These are phyloP conservation scores for Paradendryphiella salina DNA, from an alignment of 2,329 filamentous ascomycete genomes.

Conservation along the genomic window DNA sequence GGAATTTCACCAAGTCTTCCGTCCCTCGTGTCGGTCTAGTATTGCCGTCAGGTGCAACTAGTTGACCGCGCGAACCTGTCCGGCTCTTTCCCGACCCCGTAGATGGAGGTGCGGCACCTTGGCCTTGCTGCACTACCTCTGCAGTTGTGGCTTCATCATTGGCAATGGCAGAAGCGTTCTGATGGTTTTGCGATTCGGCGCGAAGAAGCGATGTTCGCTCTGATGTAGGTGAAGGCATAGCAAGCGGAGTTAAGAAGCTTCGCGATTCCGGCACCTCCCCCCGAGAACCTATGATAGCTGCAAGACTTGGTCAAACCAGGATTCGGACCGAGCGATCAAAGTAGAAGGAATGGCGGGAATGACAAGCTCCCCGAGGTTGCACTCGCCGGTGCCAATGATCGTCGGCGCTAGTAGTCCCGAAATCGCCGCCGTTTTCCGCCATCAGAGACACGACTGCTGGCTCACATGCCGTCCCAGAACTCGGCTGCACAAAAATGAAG, in stretches of 20 bases:
- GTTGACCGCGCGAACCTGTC: conserved; percentile 31
- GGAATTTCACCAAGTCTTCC: conserved; percentile 30
- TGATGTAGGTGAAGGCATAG: conserved; percentile 24
- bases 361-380: conserved; percentile 5
- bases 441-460: background rate
- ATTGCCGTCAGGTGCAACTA: conserved; percentile 31
- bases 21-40: conserved; percentile 20
- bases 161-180: conserved; percentile 26
- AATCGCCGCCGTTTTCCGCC: conserved; percentile 16
- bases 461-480: background rate
- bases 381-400: conserved; percentile 4
- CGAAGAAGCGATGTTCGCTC: conserved; percentile 43
- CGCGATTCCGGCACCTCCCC: background rate
- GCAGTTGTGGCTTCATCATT: conserved; percentile 26
- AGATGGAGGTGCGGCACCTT: conserved; percentile 29
- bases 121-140: conserved; percentile 30
- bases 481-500: conserved; percentile 33
- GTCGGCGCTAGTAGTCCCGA: conserved; percentile 20
- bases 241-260: background rate
- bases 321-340: background rate
- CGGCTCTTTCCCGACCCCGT: conserved; percentile 28
- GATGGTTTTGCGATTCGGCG: conserved; percentile 15
- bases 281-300: background rate
- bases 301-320: background rate
- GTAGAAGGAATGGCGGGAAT: background rate